Evolutionary conservation across 495 filamentous ascomycete genomes (phyloP), one percentile per base, ranked within the genome.

Genomic region (Talaromyces nanjingensis): DNA sequence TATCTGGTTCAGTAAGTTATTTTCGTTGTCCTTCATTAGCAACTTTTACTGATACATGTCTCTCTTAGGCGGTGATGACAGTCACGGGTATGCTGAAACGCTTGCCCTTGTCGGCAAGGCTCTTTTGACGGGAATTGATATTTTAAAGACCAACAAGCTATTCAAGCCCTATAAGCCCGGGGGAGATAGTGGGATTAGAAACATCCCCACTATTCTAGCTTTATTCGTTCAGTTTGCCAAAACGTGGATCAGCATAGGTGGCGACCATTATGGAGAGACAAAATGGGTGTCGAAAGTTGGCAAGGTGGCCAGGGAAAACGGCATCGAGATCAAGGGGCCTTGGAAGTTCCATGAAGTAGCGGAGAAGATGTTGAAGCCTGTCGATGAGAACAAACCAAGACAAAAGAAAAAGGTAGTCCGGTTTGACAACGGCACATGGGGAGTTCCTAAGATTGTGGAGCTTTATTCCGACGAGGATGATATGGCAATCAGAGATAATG

Each of bases 1-100:
- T 47, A 12, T 20, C 31, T 60, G 58, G 58, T 60, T 60, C 27
- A 31, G 58, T 60, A 45, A 47, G 58, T 60, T 34, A 47, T 60
- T 24, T 8, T 20, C 7, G 12, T 42, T 25, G 2, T 42, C 49
- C 1, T 60, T 18, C 37, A 18, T 24, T 11, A 22, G 34, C 34
- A 16, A n/a, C 37, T 33, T 59, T 20, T 42, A 24, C 58, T 60
- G 9, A 60, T 14, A 24, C 16, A 45, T 45, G 2, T 60, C 6
- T 25, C 7, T 47, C 1, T 25, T 60, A 60, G 58, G 39, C 3
- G 58, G 58, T n/a, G 58, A 60, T 60, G 58, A 60, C 58, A 42
- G 58, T 39, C 58, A 27, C 58, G 58, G 58, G 45, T 25, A 25
- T 29, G 29, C 58, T 42, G 58, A 60, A 60, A 45, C 58, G 8